Evolutionary conservation across 805 yeast species (phyloP).

Genomic region (Zygotorulaspora sp.): DNA sequence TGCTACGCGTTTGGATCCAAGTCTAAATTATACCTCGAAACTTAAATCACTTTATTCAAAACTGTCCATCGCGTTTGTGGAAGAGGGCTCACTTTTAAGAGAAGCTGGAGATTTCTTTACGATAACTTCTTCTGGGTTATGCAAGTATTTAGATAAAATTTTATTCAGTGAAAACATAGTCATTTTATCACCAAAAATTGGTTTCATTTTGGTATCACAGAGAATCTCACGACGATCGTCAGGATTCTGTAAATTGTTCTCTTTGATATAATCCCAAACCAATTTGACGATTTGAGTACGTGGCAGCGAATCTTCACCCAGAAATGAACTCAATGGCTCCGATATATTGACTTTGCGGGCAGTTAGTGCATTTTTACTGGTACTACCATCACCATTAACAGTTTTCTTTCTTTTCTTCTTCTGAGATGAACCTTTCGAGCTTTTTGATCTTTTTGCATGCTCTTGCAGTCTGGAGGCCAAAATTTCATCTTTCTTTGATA

Average conservation of each 20-base stretch:
- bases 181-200: conserved; percentile 57
- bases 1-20: no score
- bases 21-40: no score
- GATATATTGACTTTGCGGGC: conserved; percentile 47
- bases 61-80: neutral
- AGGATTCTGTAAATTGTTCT: conserved; percentile 60
- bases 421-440: conserved; percentile 13
- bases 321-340: conserved; percentile 45
- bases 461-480: conserved; percentile 47
- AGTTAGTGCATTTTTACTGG: conserved; percentile 29
- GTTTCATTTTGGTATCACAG: conserved; percentile 55
- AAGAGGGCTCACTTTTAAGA: neutral
- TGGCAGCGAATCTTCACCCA: conserved; percentile 46
- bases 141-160: conserved; percentile 48
- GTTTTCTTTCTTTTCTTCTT: conserved; percentile 12
- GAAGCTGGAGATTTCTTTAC: conserved; percentile 1
- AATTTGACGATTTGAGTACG: conserved; percentile 67
- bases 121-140: conserved; percentile 31
- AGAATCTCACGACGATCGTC: conserved; percentile 57
- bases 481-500: conserved; percentile 47
- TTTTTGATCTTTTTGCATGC: conserved; percentile 14
- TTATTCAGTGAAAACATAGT: conserved; percentile 57
- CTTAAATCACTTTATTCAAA: neutral
- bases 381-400: conserved; percentile 1
- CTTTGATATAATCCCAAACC: conserved; percentile 68